Conservation (phyloP, 177 flowering plant genomes). For the Vitis hybrid region DNA sequence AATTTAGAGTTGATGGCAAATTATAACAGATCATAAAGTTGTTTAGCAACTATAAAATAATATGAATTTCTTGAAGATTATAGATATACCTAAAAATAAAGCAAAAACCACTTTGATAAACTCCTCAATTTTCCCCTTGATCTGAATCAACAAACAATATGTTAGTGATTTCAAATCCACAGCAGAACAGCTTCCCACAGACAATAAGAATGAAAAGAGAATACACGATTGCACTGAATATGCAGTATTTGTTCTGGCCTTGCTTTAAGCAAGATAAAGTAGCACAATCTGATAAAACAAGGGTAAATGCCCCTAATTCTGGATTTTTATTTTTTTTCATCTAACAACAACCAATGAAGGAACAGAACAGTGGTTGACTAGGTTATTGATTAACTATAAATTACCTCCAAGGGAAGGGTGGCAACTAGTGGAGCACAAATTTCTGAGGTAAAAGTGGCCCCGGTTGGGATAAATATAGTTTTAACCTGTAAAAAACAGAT, state of each 20-base stretch:
- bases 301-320: neutral
- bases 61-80: neutral
- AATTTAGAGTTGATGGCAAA: slow-evolving; percentile 2
- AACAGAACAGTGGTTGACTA: neutral
- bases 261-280: neutral
- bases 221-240: neutral
- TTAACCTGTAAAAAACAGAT: slow-evolving; percentile 48
- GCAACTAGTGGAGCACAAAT: slow-evolving; percentile 68
- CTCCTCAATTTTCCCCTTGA: slow-evolving; percentile 56
- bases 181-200: neutral
- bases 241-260: neutral
- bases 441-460: slow-evolving; percentile 53
- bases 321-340: neutral
- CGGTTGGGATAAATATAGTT: slow-evolving; percentile 65
- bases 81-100: slow-evolving; percentile 50
- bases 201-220: neutral
- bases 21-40: neutral
- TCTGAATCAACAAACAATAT: slow-evolving; percentile 27
- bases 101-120: slow-evolving; percentile 50
- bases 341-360: neutral
- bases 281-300: neutral
- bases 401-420: slow-evolving; percentile 74
- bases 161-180: slow-evolving; percentile 5
- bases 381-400: neutral
- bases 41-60: neutral